phyloP scores from a whole-genome alignment of 2,329 filamentous ascomycete species.

The Aurifilum marmelostoma region DNA sequence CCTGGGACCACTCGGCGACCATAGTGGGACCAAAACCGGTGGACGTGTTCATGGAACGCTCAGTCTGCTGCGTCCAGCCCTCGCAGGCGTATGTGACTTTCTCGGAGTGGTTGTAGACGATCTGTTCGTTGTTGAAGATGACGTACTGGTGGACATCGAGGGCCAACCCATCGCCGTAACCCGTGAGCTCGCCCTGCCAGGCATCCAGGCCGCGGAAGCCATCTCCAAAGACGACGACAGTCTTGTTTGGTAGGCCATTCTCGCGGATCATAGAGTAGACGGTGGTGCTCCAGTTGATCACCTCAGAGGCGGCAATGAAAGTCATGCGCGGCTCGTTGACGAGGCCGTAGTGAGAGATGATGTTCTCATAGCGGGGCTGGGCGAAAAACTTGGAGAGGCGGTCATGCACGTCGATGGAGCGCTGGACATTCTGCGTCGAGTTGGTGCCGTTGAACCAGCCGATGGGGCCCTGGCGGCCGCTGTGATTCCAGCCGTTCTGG shows the following conservation, averaged over 20 bases:
- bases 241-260: constrained; percentile 70
- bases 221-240: constrained; percentile 83
- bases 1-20: constrained; percentile 96
- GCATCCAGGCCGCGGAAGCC: constrained; percentile 90
- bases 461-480: constrained; percentile 78
- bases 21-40: constrained; percentile 92
- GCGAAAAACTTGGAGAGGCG: constrained; percentile 90
- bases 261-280: constrained; percentile 73
- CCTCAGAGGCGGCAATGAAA: constrained; percentile 64
- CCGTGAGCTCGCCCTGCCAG: constrained; percentile 83
- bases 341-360: constrained; percentile 90
- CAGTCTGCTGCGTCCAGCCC: constrained; percentile 82
- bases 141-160: constrained; percentile 99
- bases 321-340: constrained; percentile 94
- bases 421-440: constrained; percentile 75
- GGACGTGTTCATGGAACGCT: constrained; percentile 69
- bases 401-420: constrained; percentile 85
- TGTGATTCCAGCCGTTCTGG: constrained; percentile 98
- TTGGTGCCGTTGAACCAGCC: constrained; percentile 91
- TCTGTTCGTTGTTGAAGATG: constrained; percentile 91
- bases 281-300: constrained; percentile 78
- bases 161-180: constrained; percentile 69
- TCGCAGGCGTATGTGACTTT: constrained; percentile 88
- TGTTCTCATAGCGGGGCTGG: constrained; percentile 88
- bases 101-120: constrained; percentile 76